phyloP scores from a whole-genome alignment of 2,329 filamentous ascomycete genomes.

The Fusarium sp. region DNA sequence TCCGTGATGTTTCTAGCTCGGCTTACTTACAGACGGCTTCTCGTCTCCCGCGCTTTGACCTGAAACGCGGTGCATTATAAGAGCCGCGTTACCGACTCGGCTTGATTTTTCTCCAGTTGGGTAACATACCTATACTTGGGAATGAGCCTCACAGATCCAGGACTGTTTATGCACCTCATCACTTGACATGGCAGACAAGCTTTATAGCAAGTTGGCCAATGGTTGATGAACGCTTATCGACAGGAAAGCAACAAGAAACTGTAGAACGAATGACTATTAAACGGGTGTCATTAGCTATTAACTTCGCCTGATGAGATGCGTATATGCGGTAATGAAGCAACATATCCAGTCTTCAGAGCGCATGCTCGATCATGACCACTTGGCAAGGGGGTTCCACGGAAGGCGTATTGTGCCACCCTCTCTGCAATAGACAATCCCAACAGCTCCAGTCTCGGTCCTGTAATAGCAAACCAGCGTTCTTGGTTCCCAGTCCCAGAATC shows the following conservation, averaged over 20 bases:
- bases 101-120: background rate
- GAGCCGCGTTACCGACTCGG: background rate
- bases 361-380: slow-evolving; percentile 15
- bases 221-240: background rate
- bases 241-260: background rate
- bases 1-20: background rate
- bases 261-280: background rate
- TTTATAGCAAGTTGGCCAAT: background rate
- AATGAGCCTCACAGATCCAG: background rate
- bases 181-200: background rate
- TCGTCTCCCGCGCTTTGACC: background rate
- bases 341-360: background rate
- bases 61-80: background rate
- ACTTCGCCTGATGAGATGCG: background rate
- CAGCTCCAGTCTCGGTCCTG: slow-evolving; percentile 10
- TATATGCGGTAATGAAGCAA: background rate
- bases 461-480: slow-evolving; percentile 21
- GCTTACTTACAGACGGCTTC: background rate
- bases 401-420: slow-evolving; percentile 22
- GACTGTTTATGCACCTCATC: background rate
- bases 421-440: slow-evolving; percentile 12
- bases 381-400: slow-evolving; percentile 22
- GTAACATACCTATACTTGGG: background rate
- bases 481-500: slow-evolving; percentile 19
- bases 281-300: background rate